Percentiles rank a stretch among this genome's conserved stretches.
phyloP scores from a whole-genome alignment of 192 early-diverging fungal genomes.

The Entomortierella beljakovae region DNA sequence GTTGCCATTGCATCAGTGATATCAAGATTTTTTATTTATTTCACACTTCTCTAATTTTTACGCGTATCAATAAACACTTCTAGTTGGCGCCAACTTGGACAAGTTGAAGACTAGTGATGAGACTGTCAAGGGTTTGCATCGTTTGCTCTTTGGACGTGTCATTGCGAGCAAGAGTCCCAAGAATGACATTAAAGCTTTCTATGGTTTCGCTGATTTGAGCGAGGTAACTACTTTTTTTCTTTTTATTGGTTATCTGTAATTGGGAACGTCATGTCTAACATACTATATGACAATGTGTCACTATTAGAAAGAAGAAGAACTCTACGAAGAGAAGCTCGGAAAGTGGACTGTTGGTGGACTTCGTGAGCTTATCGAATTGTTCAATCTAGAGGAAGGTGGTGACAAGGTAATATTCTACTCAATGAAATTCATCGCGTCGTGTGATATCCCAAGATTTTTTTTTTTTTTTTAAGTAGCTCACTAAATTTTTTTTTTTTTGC shows the following conservation, averaged over 20 bases:
- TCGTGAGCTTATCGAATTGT: slow-evolving; percentile 47
- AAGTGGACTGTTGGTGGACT: slow-evolving; percentile 52
- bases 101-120: slow-evolving; percentile 47
- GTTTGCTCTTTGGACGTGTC: slow-evolving; percentile 38
- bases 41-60: neutral
- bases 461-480: slow-evolving; percentile 4
- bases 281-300: no score
- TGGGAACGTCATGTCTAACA: no score
- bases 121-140: slow-evolving; percentile 42
- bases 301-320: slow-evolving; percentile 47
- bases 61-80: neutral
- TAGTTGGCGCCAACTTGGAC: slow-evolving; percentile 50
- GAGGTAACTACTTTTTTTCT: slow-evolving; percentile 26
- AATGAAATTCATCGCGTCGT: neutral
- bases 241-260: neutral
- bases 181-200: slow-evolving; percentile 43
- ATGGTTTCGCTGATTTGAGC: slow-evolving; percentile 32
- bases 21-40: neutral
- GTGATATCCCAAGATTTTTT: slow-evolving; percentile 1
- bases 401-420: slow-evolving; percentile 33
- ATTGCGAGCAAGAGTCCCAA: slow-evolving; percentile 34
- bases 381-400: slow-evolving; percentile 47
- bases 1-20: neutral
- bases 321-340: slow-evolving; percentile 45
- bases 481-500: neutral